These are phyloP conservation scores for Neotropicomus parvogracilis DNA, from an alignment of 1,284 basidiomycete species.

Conservation along the genomic window DNA sequence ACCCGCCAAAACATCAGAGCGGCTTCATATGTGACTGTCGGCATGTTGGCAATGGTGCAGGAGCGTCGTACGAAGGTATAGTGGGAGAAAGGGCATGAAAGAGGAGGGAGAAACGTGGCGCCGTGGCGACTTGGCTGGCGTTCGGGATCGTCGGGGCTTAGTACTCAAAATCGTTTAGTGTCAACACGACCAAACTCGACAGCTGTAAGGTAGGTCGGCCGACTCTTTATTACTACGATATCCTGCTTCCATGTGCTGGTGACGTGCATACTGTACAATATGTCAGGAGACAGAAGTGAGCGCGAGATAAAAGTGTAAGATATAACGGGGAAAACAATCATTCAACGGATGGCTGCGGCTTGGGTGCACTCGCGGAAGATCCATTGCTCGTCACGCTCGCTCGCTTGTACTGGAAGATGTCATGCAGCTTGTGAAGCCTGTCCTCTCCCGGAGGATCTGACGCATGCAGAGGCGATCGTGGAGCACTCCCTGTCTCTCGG, in stretches of 20 bases:
- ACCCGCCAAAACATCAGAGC: slow-evolving; percentile 76
- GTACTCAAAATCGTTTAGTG: background rate
- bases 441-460: slow-evolving; percentile 49
- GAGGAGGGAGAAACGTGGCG: background rate
- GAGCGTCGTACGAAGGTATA: slow-evolving; percentile 10
- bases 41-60: slow-evolving; percentile 19
- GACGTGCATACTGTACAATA: slow-evolving; percentile 28
- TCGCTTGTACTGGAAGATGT: slow-evolving; percentile 74
- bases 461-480: slow-evolving; percentile 30
- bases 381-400: slow-evolving; percentile 64
- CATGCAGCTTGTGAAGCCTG: slow-evolving; percentile 68
- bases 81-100: slow-evolving; percentile 21
- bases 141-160: background rate
- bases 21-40: slow-evolving; percentile 50
- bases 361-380: slow-evolving; percentile 41
- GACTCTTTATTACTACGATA: slow-evolving; percentile 25
- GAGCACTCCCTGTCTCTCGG: slow-evolving; percentile 24
- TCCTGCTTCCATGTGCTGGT: slow-evolving; percentile 14
- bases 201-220: too few species aligned
- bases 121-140: background rate
- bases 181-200: slow-evolving; percentile 30
- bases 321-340: slow-evolving; percentile 21
- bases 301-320: slow-evolving; percentile 20
- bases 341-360: slow-evolving; percentile 18
- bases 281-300: slow-evolving; percentile 27